Base-by-base conservation (phyloP, 2,329 filamentous ascomycete genomes). In the Penicillium psychrosexuale region DNA sequence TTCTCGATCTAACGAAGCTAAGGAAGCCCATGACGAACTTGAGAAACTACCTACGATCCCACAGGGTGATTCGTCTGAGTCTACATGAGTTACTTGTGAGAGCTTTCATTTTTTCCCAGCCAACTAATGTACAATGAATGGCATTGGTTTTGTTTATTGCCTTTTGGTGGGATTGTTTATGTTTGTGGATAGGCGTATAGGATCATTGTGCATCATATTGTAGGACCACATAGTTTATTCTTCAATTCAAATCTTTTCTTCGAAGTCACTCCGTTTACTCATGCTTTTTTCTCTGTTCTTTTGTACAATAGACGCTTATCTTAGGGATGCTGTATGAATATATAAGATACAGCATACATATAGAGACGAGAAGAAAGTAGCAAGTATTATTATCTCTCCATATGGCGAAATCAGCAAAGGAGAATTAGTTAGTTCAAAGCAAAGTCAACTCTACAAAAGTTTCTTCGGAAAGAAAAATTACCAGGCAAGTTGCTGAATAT, bases 401-500 rank as follows among this genome's bases (percentile, higher is more conserved):
- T 27, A 36, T 15, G 15, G 36, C 15, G 17, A 13, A 5, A 19
- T 31, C 4, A 46, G 43, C 30, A 34, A 46, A n/a, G 19, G 5
- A 1, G 13, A 19, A 15, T 11, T 19, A 2, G 5, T 13, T 17
- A 13, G 19, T 28, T 6, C 8, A 44, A 36, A 44, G 30, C 30
- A 31, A 50, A 33, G 15, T 8, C 5, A 24, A 44, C 38, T 34
- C 11, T 1, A 43, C 47, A 31, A 27, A 17, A 4, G 9, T 24
- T 8, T 31, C 22, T 19, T 30, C 11, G 1, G 8, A 40, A n/a
- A n/a, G 9, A 22, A 27, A 28, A 28, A 34, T 43, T 15, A 55
- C 64, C 61, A 64, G n/a, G 49, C 47, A 37, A 81, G 79, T 58
- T 77, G 71, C 11, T 71, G 65, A 57, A 92, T 80, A 39, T 87